phyloP scores from a whole-genome alignment of 805 yeast species.

The Maudiozyma bulderi region DNA sequence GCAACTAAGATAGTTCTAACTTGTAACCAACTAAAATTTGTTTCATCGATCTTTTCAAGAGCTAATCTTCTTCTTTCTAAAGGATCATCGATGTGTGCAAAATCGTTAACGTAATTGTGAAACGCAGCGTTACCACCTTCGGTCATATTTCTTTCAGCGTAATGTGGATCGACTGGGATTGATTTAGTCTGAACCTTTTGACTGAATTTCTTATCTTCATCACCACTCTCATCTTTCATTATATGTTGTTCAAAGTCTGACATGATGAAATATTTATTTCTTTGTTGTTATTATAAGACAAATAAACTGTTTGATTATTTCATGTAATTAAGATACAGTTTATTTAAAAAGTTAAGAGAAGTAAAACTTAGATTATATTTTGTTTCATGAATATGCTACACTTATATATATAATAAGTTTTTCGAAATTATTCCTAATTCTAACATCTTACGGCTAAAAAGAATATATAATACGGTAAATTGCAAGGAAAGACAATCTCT shows the following conservation, averaged over 20 bases:
- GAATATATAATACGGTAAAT: too few species aligned
- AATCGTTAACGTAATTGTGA: conserved; percentile 73
- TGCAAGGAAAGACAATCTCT: too few species aligned
- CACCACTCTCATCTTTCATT: neutral
- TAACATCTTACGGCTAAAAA: too few species aligned
- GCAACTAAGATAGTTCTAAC: conserved; percentile 75
- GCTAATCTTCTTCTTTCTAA: conserved; percentile 79
- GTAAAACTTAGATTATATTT: too few species aligned
- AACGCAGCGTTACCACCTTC: conserved; percentile 79
- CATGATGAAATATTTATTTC: neutral
- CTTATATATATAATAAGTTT: too few species aligned
- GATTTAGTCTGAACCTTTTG: conserved; percentile 9
- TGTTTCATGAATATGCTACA: too few species aligned
- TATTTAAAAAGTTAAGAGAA: too few species aligned
- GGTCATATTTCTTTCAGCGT: conserved; percentile 28
- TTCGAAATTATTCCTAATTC: too few species aligned
- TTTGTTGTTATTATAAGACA: neutral
- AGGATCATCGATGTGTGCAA: conserved; percentile 75
- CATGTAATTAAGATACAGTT: too few species aligned
- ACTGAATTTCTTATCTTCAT: neutral
- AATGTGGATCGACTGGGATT: conserved; percentile 11
- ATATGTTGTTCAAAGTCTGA: neutral
- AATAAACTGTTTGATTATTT: neutral
- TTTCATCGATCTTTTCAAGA: conserved; percentile 72
- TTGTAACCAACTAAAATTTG: conserved; percentile 75